A percentile compares a stretch with the other conserved stretches of the same genome.
phyloP scores from a whole-genome alignment of 768 basidiomycete species.

The Xerocomus potaroensis region DNA sequence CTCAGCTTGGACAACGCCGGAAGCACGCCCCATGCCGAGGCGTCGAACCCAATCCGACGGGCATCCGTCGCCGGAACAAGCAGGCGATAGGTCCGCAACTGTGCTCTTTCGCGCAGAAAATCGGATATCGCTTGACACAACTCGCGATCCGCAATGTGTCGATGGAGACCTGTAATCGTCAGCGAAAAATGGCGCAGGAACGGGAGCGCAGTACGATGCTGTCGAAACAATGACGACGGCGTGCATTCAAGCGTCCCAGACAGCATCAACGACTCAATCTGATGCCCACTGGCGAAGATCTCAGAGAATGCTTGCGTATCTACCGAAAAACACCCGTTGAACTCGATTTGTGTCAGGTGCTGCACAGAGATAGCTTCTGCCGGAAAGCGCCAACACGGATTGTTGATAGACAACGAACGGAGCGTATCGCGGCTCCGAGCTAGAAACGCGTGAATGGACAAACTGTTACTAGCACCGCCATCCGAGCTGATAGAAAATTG shows the following conservation, averaged over 20 bases:
- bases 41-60: constrained; percentile 59
- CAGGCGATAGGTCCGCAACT: constrained; percentile 51
- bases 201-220: constrained; percentile 42
- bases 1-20: constrained; percentile 50
- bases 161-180: constrained; percentile 39
- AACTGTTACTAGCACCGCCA: constrained; percentile 31
- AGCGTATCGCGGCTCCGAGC: constrained; percentile 49
- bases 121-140: constrained; percentile 67
- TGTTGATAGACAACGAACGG: constrained; percentile 52
- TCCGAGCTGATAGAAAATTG: constrained; percentile 55
- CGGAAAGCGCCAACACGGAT: constrained; percentile 56
- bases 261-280: constrained; percentile 59
- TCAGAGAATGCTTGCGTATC: constrained; percentile 52
- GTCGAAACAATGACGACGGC: constrained; percentile 48
- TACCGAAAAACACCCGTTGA: constrained; percentile 51
- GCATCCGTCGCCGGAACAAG: constrained; percentile 42
- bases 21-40: constrained; percentile 67
- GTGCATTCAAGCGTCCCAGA: constrained; percentile 51
- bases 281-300: constrained; percentile 56
- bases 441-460: constrained; percentile 44
- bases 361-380: constrained; percentile 49
- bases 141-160: constrained; percentile 50
- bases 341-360: constrained; percentile 61
- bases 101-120: constrained; percentile 53
- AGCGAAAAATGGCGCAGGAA: constrained; percentile 66